Conservation (phyloP, 2,329 filamentous ascomycete genomes). For the Pyrenophora graminea region DNA sequence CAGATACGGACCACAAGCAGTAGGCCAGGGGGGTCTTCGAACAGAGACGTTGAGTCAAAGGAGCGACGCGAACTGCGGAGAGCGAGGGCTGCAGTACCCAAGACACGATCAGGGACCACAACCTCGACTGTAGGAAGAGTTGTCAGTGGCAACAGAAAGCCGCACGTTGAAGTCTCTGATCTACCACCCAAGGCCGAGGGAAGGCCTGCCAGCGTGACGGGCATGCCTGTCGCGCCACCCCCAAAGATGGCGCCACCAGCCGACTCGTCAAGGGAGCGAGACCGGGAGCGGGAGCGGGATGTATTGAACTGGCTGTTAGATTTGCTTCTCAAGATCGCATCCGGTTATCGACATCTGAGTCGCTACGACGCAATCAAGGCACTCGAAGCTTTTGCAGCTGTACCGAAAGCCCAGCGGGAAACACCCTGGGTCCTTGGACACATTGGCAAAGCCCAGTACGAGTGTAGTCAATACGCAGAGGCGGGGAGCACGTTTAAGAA, state of each 20-base stretch:
- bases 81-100: constrained; percentile 74
- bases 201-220: constrained; percentile 44
- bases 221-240: constrained; percentile 23
- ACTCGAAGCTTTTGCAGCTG: constrained; percentile 70
- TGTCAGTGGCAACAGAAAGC: constrained; percentile 88
- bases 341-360: constrained; percentile 76
- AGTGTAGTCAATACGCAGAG: constrained; percentile 82
- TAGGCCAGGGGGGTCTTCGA: constrained; percentile 63
- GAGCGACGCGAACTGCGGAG: constrained; percentile 80
- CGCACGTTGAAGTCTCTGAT: constrained; percentile 67
- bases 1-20: constrained; percentile 66
- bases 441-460: constrained; percentile 87
- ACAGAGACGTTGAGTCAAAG: constrained; percentile 58
- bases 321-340: constrained; percentile 78
- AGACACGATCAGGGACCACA: constrained; percentile 62
- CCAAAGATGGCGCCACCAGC: constrained; percentile 49
- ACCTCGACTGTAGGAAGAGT: constrained; percentile 77
- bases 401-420: constrained; percentile 77
- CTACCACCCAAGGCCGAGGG: constrained; percentile 65
- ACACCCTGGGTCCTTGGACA: constrained; percentile 93
- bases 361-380: constrained; percentile 81
- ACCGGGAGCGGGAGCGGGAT: constrained; percentile 69
- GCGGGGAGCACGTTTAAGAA: constrained; percentile 85
- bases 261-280: constrained; percentile 70
- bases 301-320: constrained; percentile 77